phyloP scores from a whole-genome alignment of 768 basidiomycete species.

The Mycena haematopus region DNA sequence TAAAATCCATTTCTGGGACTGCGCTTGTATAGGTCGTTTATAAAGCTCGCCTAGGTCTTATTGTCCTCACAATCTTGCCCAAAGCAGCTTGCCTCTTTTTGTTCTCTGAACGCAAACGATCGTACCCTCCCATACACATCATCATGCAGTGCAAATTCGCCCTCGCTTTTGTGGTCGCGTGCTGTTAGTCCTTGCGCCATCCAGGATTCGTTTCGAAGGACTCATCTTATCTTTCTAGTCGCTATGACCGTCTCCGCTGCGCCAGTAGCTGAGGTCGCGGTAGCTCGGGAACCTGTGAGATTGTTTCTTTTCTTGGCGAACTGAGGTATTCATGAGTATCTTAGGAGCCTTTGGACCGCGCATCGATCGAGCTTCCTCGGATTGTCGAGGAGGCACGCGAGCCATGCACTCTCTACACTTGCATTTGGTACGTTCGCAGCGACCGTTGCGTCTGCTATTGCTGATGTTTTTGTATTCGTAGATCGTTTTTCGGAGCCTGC shows the following conservation, averaged over 20 bases:
- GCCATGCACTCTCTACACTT: slow-evolving; percentile 28
- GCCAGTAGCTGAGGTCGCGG: slow-evolving; percentile 19
- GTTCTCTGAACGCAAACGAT: slow-evolving; percentile 13
- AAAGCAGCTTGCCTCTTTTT: slow-evolving; percentile 25
- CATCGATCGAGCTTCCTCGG: slow-evolving; percentile 1
- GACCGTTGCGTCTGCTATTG: not conserved
- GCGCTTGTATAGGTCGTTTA: slow-evolving; percentile 5
- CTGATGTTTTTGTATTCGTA: slow-evolving; percentile 2
- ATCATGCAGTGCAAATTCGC: slow-evolving; percentile 27
- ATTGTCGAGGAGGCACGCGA: slow-evolving; percentile 20
- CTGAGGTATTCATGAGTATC: no score
- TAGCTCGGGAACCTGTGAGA: slow-evolving; percentile 14
- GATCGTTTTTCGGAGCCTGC: not conserved
- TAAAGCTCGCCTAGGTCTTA: slow-evolving; percentile 14
- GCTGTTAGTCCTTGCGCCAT: slow-evolving; percentile 14
- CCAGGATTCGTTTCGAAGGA: not conserved
- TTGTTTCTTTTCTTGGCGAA: no score
- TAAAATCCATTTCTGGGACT: slow-evolving; percentile 17
- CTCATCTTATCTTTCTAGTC: slow-evolving; percentile 21
- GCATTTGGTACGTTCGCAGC: slow-evolving; percentile 18
- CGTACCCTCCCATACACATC: slow-evolving; percentile 12
- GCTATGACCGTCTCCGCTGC: slow-evolving; percentile 27
- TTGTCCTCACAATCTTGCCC: slow-evolving; percentile 16
- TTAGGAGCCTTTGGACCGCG: slow-evolving; percentile 14
- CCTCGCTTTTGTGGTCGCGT: slow-evolving; percentile 24